Evolutionary conservation across 805 yeast species (phyloP).

Genomic region (Teunomyces aglyptinius): DNA sequence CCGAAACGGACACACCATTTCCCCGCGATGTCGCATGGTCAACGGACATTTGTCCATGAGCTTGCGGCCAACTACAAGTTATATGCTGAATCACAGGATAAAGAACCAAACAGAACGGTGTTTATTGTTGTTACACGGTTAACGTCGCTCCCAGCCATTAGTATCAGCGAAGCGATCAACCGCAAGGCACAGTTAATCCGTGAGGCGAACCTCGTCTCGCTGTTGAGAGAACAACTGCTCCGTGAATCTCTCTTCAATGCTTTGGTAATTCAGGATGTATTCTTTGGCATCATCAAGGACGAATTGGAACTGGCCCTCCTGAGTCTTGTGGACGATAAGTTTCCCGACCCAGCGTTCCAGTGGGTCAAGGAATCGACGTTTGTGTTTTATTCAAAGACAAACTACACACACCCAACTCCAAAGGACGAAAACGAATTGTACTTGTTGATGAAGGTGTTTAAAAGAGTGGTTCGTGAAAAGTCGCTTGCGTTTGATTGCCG

Average conservation of each 20-base stretch:
- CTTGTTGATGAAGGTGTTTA: slow-evolving; percentile 35
- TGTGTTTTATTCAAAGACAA: slow-evolving; percentile 37
- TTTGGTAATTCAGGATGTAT: slow-evolving; percentile 50
- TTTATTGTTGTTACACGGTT: slow-evolving; percentile 46
- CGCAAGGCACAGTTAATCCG: slow-evolving; percentile 16
- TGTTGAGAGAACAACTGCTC: slow-evolving; percentile 17
- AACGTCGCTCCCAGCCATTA: slow-evolving; percentile 40
- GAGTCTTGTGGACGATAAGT: slow-evolving; percentile 19
- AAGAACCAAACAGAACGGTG: slow-evolving; percentile 76
- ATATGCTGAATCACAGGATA: slow-evolving; percentile 73
- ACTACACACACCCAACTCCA: slow-evolving; percentile 29
- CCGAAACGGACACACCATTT: slow-evolving; percentile 52
- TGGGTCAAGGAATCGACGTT: slow-evolving; percentile 44
- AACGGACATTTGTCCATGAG: slow-evolving; percentile 69
- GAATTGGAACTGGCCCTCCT: slow-evolving; percentile 37
- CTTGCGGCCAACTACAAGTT: slow-evolving; percentile 58
- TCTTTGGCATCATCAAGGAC: slow-evolving; percentile 50
- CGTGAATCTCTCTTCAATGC: slow-evolving; percentile 48
- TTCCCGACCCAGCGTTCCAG: slow-evolving; percentile 28
- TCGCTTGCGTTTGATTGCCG: slow-evolving; percentile 52
- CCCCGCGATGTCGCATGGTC: slow-evolving; percentile 69
- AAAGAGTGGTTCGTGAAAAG: slow-evolving; percentile 30
- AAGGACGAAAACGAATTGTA: slow-evolving; percentile 45
- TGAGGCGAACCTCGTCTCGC: slow-evolving; percentile 20
- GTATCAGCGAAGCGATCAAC: slow-evolving; percentile 44